A percentile compares a stretch with the other conserved stretches of the same genome.
These are phyloP conservation scores for Bombardia bombarda DNA, from an alignment of 495 filamentous ascomycete species.

Conservation along the genomic window DNA sequence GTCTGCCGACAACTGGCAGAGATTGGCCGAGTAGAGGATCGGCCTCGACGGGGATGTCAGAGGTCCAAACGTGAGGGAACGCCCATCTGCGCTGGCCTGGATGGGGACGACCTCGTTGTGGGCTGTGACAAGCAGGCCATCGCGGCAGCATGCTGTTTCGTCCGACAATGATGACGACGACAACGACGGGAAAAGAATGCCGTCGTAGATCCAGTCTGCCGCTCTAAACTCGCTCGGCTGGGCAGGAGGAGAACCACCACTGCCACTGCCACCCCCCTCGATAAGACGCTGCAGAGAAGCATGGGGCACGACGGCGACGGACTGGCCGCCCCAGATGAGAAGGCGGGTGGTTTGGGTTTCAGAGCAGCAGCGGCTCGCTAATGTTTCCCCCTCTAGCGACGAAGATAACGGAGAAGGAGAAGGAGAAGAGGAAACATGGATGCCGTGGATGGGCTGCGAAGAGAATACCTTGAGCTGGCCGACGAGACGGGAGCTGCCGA, in stretches of 20 bases:
- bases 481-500: conserved; percentile 25
- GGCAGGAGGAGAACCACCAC: not conserved
- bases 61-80: conserved; percentile 22
- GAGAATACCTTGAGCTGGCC: conserved; percentile 45
- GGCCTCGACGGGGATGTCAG: conserved; percentile 67
- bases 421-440: conserved; percentile 30
- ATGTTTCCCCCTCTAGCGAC: too few species aligned
- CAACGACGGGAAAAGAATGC: conserved; percentile 40
- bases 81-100: conserved; percentile 9
- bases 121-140: conserved; percentile 59
- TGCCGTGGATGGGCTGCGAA: conserved; percentile 62
- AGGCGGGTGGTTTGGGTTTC: conserved; percentile 8
- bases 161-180: conserved; percentile 14
- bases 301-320: conserved; percentile 19
- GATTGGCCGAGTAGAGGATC: conserved; percentile 79
- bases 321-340: conserved; percentile 53
- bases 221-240: conserved; percentile 21
- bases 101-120: conserved; percentile 64
- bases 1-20: conserved; percentile 48
- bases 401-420: not conserved
- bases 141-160: too few species aligned
- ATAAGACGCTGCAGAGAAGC: conserved; percentile 15
- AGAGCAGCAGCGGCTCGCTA: too few species aligned
- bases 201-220: conserved; percentile 80
- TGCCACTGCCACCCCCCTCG: conserved; percentile 9